Percentiles rank a stretch among this genome's conserved stretches.
Conservation (phyloP, 176 grass and related monocot genomes). For the Saccharum spontaneum region DNA sequence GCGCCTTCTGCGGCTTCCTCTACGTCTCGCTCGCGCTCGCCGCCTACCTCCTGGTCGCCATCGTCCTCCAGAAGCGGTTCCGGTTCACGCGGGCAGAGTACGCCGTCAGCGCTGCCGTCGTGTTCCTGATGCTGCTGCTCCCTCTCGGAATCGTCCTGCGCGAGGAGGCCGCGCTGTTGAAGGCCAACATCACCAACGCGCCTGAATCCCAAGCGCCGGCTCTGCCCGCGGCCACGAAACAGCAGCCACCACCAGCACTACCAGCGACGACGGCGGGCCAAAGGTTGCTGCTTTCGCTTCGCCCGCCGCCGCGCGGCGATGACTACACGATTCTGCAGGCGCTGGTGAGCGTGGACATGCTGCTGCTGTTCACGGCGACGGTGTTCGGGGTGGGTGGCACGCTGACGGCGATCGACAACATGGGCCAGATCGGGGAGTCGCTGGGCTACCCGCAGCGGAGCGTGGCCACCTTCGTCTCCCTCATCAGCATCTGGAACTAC, state of each 20-base stretch:
- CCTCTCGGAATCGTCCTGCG: conserved; percentile 24
- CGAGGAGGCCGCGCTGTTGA: conserved; percentile 19
- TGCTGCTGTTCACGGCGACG: conserved; percentile 57
- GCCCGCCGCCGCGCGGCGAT: conserved; percentile 54
- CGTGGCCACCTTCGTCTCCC: conserved; percentile 51
- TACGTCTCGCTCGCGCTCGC: conserved; percentile 36
- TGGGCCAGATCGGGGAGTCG: conserved; percentile 65
- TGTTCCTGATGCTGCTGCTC: conserved; percentile 8
- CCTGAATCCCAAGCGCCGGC: background rate
- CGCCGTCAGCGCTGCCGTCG: conserved; percentile 20
- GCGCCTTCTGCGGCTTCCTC: conserved; percentile 23
- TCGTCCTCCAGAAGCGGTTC: conserved; percentile 38
- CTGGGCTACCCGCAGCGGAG: conserved; percentile 47
- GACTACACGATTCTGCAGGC: conserved; percentile 89
- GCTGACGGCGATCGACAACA: conserved; percentile 72
- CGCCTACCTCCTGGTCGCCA: conserved; percentile 29
- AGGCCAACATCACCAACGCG: background rate
- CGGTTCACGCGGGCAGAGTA: conserved; percentile 24
- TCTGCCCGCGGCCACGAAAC: background rate
- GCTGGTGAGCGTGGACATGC: conserved; percentile 77
- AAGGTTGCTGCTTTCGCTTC: background rate
- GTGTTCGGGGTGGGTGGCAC: conserved; percentile 53
- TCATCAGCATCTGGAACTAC: conserved; percentile 66
- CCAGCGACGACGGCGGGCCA: background rate
- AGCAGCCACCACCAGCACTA: background rate